Conservation (phyloP, 2,329 filamentous ascomycete genomes). For the Penicillium corylophilum region DNA sequence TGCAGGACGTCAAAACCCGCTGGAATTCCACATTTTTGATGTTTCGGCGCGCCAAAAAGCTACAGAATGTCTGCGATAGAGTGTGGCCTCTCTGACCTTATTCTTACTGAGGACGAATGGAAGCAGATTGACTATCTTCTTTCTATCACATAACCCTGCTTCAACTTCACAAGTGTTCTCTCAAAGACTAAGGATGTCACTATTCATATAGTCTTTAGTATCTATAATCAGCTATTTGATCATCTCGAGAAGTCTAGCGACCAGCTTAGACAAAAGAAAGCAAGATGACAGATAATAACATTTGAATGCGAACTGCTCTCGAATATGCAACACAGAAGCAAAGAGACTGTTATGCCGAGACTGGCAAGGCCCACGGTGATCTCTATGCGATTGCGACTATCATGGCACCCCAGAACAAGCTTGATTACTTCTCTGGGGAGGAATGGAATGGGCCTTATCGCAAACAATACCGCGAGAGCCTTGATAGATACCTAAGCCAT, state of each 20-base stretch:
- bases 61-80: neutral
- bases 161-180: slow-evolving; percentile 1
- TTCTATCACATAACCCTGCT: slow-evolving; percentile 4
- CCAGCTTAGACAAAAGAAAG: neutral
- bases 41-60: neutral
- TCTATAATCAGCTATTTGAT: slow-evolving; percentile 5
- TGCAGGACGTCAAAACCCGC: neutral
- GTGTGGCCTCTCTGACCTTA: neutral
- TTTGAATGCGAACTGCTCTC: neutral
- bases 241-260: neutral
- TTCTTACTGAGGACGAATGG: neutral
- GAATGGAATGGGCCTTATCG: neutral
- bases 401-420: neutral
- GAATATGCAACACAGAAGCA: neutral
- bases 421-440: slow-evolving; percentile 2
- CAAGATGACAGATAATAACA: neutral
- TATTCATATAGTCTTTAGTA: slow-evolving; percentile 1
- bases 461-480: neutral
- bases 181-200: slow-evolving; percentile 7
- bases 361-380: neutral
- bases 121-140: slow-evolving; percentile 3
- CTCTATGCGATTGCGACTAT: slow-evolving; percentile 6
- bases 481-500: neutral
- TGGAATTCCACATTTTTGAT: neutral
- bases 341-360: neutral